Base-by-base conservation (phyloP, 1,284 basidiomycete species). In the Microbotryum intermedium region DNA sequence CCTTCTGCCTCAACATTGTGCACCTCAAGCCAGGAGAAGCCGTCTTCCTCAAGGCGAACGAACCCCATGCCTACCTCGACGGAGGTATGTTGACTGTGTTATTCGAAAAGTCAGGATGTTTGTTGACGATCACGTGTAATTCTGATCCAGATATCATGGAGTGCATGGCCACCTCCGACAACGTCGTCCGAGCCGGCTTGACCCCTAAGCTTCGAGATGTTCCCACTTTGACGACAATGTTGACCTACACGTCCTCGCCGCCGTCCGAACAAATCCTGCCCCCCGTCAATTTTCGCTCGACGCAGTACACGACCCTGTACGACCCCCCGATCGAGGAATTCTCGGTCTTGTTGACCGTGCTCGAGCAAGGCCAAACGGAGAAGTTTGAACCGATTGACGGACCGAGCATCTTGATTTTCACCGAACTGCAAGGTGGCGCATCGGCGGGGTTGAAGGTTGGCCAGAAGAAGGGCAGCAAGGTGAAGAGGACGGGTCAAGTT, bases 141-240 rank as follows among this genome's bases (percentile, higher is more conserved):
- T 16, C 4, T 39, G 34, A 21, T 44, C 39, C 72, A 94, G 92
- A 97, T 74, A 92, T 93, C 74, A 88, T 95, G 74, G 92, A 97
- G 73, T 93, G 90, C 77, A 97, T 95, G 92, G 92, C 92, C 28
- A 93, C 91, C 58, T 94, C 90, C 1, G 94, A 99, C 78, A 98
- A 98, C 75, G 95, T 99, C 73, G 95, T 99, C 60, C 88, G 95
- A 51, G 95, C 95, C 2, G 95, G 95, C 21, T 83, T 99, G 47
- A 99, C 95, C 0, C 94, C 95, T 13, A 99, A 99, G 76, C 81
- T 89, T 25, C 84, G 94, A 61, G 95, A 99, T 74, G 85, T 97
- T 23, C 83, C 86, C 4, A 97, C 93, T 66, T 83, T 99, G 53
- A 79, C 97, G 61, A 79, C 83, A 4, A 89, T 90, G 73, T 82